Conservation (phyloP, 257 asterid genomes). For the Solanum infundibuliforme region DNA sequence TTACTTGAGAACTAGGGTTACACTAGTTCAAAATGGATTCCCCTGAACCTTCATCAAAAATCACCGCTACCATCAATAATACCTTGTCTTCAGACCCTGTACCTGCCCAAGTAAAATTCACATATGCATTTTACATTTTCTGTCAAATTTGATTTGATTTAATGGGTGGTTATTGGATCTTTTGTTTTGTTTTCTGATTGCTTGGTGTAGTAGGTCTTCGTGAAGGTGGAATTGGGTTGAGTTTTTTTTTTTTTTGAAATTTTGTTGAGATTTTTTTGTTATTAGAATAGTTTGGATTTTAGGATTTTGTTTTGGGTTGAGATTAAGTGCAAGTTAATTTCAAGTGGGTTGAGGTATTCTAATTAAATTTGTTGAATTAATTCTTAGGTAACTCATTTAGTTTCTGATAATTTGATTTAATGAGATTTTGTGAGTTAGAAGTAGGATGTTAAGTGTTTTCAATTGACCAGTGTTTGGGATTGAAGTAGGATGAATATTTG, state of each 20-base stretch:
- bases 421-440: background rate
- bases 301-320: background rate
- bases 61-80: background rate
- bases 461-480: background rate
- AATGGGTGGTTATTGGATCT: background rate
- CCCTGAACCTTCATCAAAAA: conserved; percentile 23
- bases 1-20: conserved; percentile 22
- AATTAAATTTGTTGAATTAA: background rate
- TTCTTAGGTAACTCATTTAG: background rate
- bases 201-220: background rate
- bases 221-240: background rate
- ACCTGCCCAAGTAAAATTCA: conserved; percentile 14
- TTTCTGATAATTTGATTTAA: background rate
- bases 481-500: background rate
- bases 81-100: background rate
- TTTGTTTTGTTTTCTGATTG: background rate
- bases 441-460: background rate
- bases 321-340: background rate
- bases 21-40: conserved; percentile 27
- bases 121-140: background rate
- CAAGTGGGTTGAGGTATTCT: background rate
- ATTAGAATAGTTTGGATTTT: background rate
- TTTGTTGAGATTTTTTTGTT: background rate
- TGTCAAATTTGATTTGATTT: background rate
- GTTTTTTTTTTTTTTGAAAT: background rate